Percentiles rank a stretch among this genome's conserved stretches.
Conservation (phyloP, 805 yeast genomes). For the Huiozyma naganishii region DNA sequence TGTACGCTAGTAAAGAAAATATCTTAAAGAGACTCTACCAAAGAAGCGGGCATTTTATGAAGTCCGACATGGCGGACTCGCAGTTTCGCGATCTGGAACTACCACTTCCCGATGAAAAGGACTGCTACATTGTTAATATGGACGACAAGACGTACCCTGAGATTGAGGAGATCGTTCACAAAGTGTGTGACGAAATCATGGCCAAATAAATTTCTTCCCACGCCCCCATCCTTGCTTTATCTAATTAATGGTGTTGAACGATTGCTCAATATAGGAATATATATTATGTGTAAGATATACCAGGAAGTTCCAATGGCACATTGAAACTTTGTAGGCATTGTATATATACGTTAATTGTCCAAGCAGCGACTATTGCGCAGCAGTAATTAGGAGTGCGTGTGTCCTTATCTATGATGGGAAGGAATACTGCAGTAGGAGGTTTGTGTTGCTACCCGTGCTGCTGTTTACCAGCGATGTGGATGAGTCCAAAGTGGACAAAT, state of each 20-base stretch:
- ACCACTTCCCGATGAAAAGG: conserved; percentile 36
- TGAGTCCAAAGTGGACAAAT: too few relatives aligned
- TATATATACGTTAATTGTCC: not conserved
- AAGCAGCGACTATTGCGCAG: too few relatives aligned
- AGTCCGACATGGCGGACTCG: conserved; percentile 68
- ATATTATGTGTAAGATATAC: not conserved
- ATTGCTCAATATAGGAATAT: not conserved
- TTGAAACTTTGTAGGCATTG: not conserved
- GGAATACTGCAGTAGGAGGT: too few relatives aligned
- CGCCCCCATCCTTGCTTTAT: too few relatives aligned
- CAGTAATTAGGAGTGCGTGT: too few relatives aligned
- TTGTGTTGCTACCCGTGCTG: too few relatives aligned
- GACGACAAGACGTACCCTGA: conserved; percentile 15
- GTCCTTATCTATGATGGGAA: too few relatives aligned
- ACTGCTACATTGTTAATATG: conserved; percentile 25
- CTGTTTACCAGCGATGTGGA: too few relatives aligned
- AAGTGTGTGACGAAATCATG: not conserved
- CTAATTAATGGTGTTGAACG: not conserved
- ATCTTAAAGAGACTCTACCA: conserved; percentile 47
- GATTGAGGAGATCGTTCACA: conserved; percentile 14
- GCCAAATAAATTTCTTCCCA: not conserved
- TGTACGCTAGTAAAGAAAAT: conserved; percentile 53
- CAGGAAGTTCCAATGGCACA: too few relatives aligned
- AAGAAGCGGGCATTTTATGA: conserved; percentile 81
- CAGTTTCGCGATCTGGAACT: conserved; percentile 69